Percentiles rank a stretch among this genome's conserved stretches.
These are phyloP conservation scores for Tylopilus intermedius DNA, from an alignment of 768 basidiomycete species.

Conservation along the genomic window DNA sequence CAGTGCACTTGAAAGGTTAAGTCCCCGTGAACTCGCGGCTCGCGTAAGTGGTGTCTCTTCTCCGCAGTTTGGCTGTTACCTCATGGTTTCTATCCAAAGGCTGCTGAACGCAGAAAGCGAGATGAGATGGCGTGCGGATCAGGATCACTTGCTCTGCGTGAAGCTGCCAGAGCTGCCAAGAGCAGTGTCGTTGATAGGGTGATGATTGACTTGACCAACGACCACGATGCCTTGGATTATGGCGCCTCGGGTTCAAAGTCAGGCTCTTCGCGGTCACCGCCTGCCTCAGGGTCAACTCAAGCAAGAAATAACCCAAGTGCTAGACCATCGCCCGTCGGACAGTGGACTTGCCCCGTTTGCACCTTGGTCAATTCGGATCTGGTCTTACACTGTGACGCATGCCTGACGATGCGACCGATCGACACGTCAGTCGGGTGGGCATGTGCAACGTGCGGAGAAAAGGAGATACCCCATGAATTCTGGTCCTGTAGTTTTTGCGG, in stretches of 20 bases:
- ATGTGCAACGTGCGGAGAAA: slow-evolving; percentile 61
- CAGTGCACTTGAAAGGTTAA: slow-evolving; percentile 38
- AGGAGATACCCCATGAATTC: slow-evolving; percentile 54
- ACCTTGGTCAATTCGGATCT: slow-evolving; percentile 57
- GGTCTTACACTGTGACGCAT: slow-evolving; percentile 58
- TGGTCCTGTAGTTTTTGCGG: slow-evolving; percentile 80
- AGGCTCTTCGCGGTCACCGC: slow-evolving; percentile 5
- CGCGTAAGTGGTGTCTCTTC: slow-evolving; percentile 42
- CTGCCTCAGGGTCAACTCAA: neutral
- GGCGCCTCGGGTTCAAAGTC: slow-evolving; percentile 31
- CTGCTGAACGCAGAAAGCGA: slow-evolving; percentile 71
- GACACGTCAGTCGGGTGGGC: slow-evolving; percentile 49
- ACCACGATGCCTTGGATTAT: slow-evolving; percentile 15
- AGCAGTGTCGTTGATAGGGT: slow-evolving; percentile 58
- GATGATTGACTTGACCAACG: slow-evolving; percentile 49
- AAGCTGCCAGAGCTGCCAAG: slow-evolving; percentile 65
- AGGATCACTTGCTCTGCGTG: slow-evolving; percentile 49
- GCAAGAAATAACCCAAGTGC: neutral
- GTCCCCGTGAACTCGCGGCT: slow-evolving; percentile 69
- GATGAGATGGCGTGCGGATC: slow-evolving; percentile 77
- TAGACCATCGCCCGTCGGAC: slow-evolving; percentile 7
- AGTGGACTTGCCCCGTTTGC: slow-evolving; percentile 57
- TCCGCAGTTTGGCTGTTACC: neutral
- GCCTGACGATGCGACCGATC: slow-evolving; percentile 38
- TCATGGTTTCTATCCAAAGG: slow-evolving; percentile 41